These are phyloP conservation scores for Mediolabrus comicus DNA, from an alignment of 108 stramenopile genomes.

Conservation along the genomic window DNA sequence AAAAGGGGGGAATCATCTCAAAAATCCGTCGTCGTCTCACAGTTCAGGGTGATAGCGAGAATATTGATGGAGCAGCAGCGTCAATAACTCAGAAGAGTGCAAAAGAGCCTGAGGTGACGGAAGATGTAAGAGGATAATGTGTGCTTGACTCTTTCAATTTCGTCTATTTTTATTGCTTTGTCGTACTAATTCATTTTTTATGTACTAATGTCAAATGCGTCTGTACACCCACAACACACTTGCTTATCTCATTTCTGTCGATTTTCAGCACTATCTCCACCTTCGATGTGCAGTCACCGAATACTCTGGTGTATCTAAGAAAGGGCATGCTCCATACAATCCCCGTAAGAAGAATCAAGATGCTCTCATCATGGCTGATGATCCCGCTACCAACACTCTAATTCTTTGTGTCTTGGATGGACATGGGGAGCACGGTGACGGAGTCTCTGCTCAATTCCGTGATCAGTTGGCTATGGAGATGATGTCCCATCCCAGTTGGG, in stretches of 20 bases:
- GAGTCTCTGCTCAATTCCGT: conserved; percentile 89
- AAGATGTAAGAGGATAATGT: conserved; percentile 39
- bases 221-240: no score
- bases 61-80: conserved; percentile 64
- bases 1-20: conserved; percentile 45
- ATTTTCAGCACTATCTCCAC: conserved; percentile 38
- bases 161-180: no score
- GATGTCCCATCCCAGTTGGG: conserved; percentile 87
- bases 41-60: conserved; percentile 73
- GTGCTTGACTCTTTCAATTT: no score
- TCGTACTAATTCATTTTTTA: neutral
- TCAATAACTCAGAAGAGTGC: neutral
- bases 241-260: neutral
- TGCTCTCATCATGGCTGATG: conserved; percentile 95
- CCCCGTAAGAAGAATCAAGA: conserved; percentile 99
- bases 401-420: conserved; percentile 96
- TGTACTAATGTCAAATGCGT: neutral
- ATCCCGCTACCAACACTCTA: conserved; percentile 86
- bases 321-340: conserved; percentile 98
- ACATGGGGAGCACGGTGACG: conserved; percentile 97
- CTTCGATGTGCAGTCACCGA: conserved; percentile 87
- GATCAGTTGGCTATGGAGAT: conserved; percentile 86
- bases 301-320: conserved; percentile 95
- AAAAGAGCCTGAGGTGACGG: conserved; percentile 12
- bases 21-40: conserved; percentile 91